phyloP scores from a whole-genome alignment of 1,284 basidiomycete genomes.

The Quambalaria eucalypti region DNA sequence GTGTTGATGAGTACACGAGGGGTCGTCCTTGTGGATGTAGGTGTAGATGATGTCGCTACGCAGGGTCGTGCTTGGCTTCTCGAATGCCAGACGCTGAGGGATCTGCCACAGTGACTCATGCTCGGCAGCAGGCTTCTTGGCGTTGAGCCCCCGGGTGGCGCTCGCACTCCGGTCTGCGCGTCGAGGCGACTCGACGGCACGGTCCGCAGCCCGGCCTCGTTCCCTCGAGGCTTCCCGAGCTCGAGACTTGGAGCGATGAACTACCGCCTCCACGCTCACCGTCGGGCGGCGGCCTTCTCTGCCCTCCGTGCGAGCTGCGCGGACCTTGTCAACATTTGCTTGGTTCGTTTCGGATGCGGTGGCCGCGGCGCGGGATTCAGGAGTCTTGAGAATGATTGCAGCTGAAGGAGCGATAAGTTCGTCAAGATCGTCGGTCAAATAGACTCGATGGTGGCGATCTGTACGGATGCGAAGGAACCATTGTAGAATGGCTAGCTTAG shows the following conservation, averaged over 20 bases:
- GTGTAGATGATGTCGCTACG: conserved; percentile 53
- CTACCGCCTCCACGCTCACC: background rate
- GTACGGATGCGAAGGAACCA: conserved; percentile 82
- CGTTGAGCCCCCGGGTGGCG: background rate
- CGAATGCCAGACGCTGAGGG: conserved; percentile 67
- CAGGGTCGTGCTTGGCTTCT: conserved; percentile 49
- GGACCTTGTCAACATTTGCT: conserved; percentile 5
- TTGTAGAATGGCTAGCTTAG: conserved; percentile 68
- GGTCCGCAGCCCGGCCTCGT: conserved; percentile 5
- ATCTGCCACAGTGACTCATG: conserved; percentile 61
- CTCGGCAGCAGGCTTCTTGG: conserved; percentile 22
- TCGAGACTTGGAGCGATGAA: conserved; percentile 13
- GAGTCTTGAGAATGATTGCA: conserved; percentile 1
- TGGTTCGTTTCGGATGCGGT: background rate
- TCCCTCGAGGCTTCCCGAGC: background rate
- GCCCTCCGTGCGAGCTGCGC: background rate
- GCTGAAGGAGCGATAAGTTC: conserved; percentile 44
- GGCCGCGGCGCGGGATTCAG: background rate
- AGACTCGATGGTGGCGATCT: conserved; percentile 81
- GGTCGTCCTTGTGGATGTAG: conserved; percentile 48
- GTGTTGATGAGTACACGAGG: conserved; percentile 47
- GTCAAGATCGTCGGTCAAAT: conserved; percentile 54
- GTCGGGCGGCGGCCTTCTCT: background rate
- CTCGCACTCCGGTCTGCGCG: background rate
- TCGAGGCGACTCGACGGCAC: conserved; percentile 11